These are phyloP conservation scores for Leishmania arabica DNA, from an alignment of 208 protist genomes.

Conservation along the genomic window DNA sequence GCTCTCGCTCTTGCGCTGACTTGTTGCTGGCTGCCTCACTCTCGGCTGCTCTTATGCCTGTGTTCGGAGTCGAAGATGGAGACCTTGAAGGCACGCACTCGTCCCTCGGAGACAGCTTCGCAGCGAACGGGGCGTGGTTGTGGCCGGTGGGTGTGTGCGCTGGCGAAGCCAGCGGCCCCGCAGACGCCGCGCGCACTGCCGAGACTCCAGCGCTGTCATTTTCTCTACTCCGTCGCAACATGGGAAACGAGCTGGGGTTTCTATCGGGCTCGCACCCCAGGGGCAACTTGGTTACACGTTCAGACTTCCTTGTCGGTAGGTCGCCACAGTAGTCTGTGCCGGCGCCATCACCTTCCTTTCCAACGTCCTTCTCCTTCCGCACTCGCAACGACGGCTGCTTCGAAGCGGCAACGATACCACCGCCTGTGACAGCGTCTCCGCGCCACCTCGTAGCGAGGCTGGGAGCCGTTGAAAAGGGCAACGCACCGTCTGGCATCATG, in stretches of 20 bases:
- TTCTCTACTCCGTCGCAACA: background rate
- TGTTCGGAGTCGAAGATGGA: background rate
- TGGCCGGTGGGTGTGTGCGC: background rate
- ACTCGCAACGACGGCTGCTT: background rate
- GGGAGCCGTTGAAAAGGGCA: background rate
- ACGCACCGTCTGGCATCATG: background rate
- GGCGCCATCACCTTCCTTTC: background rate
- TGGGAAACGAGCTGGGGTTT: background rate
- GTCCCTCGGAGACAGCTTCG: background rate
- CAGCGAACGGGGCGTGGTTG: background rate
- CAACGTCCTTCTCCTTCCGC: constrained; percentile 8
- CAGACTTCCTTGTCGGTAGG: background rate
- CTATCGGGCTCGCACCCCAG: constrained; percentile 10
- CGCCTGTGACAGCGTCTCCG: background rate
- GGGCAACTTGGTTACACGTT: constrained; percentile 8
- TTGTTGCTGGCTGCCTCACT: background rate
- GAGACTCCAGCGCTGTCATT: background rate
- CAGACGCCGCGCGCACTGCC: background rate
- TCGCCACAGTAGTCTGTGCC: background rate
- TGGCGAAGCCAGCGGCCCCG: background rate
- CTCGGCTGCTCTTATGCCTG: background rate
- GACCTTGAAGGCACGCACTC: background rate
- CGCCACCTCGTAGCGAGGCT: background rate
- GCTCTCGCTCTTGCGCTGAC: background rate
- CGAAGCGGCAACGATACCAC: background rate